Evolutionary conservation across 2,329 filamentous ascomycete genomes (phyloP), one percentile per base, ranked within the genome.

Genomic region (Macrophomina pseudophaseolina): DNA sequence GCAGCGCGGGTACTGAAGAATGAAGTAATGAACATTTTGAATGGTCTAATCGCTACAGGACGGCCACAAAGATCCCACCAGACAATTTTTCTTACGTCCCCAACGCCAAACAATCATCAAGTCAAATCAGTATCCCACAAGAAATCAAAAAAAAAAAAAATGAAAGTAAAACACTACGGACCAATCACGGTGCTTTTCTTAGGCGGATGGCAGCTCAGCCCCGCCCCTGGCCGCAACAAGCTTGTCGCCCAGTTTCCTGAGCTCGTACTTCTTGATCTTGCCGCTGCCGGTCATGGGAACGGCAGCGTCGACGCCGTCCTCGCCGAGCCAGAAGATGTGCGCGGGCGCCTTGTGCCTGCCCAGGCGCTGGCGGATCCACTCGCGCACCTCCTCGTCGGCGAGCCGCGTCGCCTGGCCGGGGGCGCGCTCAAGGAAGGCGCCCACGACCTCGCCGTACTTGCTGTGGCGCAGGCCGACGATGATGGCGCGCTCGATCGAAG

Each of bases 311-410:
- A 75, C 72, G 14, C 76, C 79, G 40, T 78, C 77, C 54, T 80
- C 80, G 0, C 91, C 91, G 32, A 94, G 83, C 85, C 91, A 92
- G 74, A 93, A 93, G n/a, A 94, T 76, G 75, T 93, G 86, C 8
- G 86, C 81, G 0, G 91, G 91, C 3, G 89, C 88, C 70, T 82
- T 82, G 64, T 81, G 79, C 46, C 78, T 69, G 1, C 79, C 79
- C 35, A 81, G 66, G 4, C 74, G 74, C 59, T 78, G 71, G 58
- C 76, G 74, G 2, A 76, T 76, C 79, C 79, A 80, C 11, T 65
- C 70, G 64, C 76, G 75, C 2, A 80, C 71, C 32, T 76, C 76
- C 9, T 78, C 74, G 7, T 79, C 70, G 8, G 53, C 65, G 1
- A 74, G 77, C 58, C 73, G 75, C 58, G 73, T 76, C 6, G 70